Evolutionary conservation across 2,329 filamentous ascomycete genomes (phyloP), one percentile per base, ranked within the genome.

Genomic region (Fusarium luffae): DNA sequence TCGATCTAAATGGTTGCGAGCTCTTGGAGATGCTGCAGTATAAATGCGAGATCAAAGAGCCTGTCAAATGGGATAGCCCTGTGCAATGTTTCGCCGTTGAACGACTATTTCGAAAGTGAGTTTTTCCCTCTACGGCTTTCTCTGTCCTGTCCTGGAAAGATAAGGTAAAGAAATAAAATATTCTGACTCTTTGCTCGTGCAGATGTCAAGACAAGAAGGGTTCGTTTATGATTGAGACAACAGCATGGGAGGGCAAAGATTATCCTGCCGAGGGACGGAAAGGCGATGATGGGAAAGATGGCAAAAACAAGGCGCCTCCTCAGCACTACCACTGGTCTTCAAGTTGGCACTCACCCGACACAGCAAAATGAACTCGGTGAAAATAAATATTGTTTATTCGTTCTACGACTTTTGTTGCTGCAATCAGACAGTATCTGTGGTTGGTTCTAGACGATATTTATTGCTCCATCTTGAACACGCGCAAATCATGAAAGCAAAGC

Each of bases 181-280:
- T 44, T 51, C 59, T 65, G 37, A 70, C 48, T 50, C 37, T 32
- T 43, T 32, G n/a, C n/a, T 50, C n/a, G 64, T 64, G 67, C 75
- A 90, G 89, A 71, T 90, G 89, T 77, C 80, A 81, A 62, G 88
- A 90, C 77, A 84, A 80, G 71, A 86, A 86, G 16, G 86, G 86
- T 7, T 80, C 62, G 10, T 91, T 90, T 71, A 85, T 82, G 76
- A 85, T 89, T 44, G 89, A 91, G 79, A 91, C 89, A 25, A 90
- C 89, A 14, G 82, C 84, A 44, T 90, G 88, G 88, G 88, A 90
- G 78, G 82, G 77, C 63, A 76, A 75, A 63, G 70, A 69, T 47
- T 70, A 68, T 68, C 48, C 50, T 50, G 25, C 10, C 10, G 47
- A 37, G 25, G 50, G 55, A 25, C 49, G 57, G 34, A 59, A 59